phyloP scores from a whole-genome alignment of 148 eudicot species.

The Fallopia convolvulus region DNA sequence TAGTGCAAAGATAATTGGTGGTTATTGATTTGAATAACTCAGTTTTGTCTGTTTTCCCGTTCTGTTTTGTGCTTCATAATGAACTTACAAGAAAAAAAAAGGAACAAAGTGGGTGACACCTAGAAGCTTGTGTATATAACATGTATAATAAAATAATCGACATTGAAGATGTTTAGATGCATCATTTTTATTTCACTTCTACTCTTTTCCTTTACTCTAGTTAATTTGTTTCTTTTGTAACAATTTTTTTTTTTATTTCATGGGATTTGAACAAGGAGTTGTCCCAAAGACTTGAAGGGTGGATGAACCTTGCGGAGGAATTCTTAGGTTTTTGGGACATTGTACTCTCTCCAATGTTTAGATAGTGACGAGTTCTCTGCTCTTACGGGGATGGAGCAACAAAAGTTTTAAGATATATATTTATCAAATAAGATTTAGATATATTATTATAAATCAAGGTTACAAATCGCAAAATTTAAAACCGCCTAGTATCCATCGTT shows the following conservation, averaged over 20 bases:
- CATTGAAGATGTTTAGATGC: background rate
- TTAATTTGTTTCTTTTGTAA: background rate
- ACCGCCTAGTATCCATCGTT: too few relatives aligned
- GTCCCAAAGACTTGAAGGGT: conserved; percentile 65
- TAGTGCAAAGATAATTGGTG: background rate
- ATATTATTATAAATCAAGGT: too few relatives aligned
- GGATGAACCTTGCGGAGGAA: too few relatives aligned
- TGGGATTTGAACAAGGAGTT: conserved; percentile 83
- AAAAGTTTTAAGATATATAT: too few relatives aligned
- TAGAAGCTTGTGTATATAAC: background rate
- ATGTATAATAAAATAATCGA: background rate
- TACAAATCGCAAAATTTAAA: too few relatives aligned
- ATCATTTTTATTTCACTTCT: background rate
- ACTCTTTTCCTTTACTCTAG: background rate
- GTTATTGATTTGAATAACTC: background rate
- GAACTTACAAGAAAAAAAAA: too few relatives aligned
- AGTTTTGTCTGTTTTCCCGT: background rate
- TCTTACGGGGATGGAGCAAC: too few relatives aligned
- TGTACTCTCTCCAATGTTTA: too few relatives aligned
- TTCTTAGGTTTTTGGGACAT: too few relatives aligned
- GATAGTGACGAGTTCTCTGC: too few relatives aligned
- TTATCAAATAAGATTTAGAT: too few relatives aligned
- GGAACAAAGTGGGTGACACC: background rate
- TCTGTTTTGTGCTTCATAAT: background rate
- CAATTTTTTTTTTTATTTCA: background rate